Base-by-base conservation (phyloP, 352 stramenopile genomes). In the Globisporangium orthogonon region DNA sequence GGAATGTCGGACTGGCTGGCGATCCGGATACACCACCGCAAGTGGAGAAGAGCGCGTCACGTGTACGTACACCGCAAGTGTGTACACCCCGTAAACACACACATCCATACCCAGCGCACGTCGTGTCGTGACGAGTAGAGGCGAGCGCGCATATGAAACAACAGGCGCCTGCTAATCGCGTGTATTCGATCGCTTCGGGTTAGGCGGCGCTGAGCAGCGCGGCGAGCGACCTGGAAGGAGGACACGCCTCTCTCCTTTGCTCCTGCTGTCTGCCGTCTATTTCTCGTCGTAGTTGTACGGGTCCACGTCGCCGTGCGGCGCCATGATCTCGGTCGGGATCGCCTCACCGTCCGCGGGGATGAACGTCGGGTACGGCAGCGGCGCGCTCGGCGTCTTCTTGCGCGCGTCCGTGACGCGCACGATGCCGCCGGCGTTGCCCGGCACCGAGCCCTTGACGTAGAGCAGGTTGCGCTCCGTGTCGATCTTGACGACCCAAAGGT, bases 371-470 rank as follows among this genome's bases (percentile, higher is more conserved):
- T 92, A 94, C 44, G 86, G 86, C 46, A 91, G 71, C 50, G 78
- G 56, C 17, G 68, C 65, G 31, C 54, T 67, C 31, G 75, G 66
- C 48, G 70, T 87, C 67, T 95, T 95, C 83, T 95, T 95, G 60
- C 84, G 82, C 23, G 87, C 86, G 54, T 95, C 86, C 44, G 87
- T 96, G 39, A 94, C 67, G 54, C 84, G 81, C 47, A 94, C 82
- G 55, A 94, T 84, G 54, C 82, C 80, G 54, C 94, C 94, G 51
- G 89, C 92, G 66, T 83, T 87, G 41, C 95, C 95, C 2, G 95
- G 93, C 50, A 98, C 89, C 57, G 75, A 86, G 54, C 95, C 95
- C 67, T 96, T 96, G 47, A 98, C 78, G 74, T 96, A 98, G 28
- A 98, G 53, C 53, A 98, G 73, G 67, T 98, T 96, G 66, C 91